Evolutionary conservation across 129 eudicot genomes (phyloP), one percentile per base, ranked within the genome.

Genomic region (Tagetes erecta): DNA sequence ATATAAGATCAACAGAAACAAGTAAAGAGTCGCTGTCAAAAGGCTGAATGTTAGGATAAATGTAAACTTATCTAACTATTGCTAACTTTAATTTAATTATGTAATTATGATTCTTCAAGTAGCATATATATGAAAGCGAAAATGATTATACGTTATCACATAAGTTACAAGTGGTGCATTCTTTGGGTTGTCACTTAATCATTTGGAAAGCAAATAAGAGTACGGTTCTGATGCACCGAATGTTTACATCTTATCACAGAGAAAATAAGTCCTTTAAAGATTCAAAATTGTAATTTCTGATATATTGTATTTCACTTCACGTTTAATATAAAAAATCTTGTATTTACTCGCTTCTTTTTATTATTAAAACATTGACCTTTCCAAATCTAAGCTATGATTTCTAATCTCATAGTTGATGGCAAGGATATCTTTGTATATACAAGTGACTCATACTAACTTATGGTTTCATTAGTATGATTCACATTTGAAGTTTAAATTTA

Each of bases 141-240:
- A 10, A 67, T 45, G 9, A 52, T 4, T 52, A 52, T 52, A 52
- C 14, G 31, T 52, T 52, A 51, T 52, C 30, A n/a, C 33, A 52
- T 0, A 69, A 69, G 34, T 69, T 34, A 35, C 20, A 65, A n/a
- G 31, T 65, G 34, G 31, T 52, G 58, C 44, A 14, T 40, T 9
- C 51, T 13, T 40, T 14, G 70, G 40, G 50, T 65, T 65, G 51
- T 30, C 51, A 65, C 51, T 65, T 65, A 39, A 65, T 65, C 70
- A 65, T 41, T 40, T 65, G 70, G 47, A 40, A 8, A 39, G 36
- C 49, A 13, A 38, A 65, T 40, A 65, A 39, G 70, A 14, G 44
- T 39, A 65, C 40, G 40, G 5, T 40, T 41, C 49, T 33, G 42
- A 36, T 52, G 58, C 58, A 52, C 58, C 58, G 20, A 41, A 65